These are phyloP conservation scores for Oryza brachyantha DNA, from an alignment of 176 grass and related monocot species.

Conservation along the genomic window DNA sequence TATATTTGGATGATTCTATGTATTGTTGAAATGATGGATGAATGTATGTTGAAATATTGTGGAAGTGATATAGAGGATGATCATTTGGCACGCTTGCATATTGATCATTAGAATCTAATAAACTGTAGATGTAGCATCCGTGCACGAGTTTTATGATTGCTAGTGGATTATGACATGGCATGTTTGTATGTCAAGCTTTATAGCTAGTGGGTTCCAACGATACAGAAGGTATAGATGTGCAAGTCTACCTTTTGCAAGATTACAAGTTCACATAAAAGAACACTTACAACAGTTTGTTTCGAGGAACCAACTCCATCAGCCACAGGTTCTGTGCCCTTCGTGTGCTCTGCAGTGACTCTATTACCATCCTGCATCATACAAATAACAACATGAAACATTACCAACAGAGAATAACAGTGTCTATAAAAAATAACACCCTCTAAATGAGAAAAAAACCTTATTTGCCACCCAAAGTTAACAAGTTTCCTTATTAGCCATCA, in stretches of 20 bases:
- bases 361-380: constrained; percentile 35
- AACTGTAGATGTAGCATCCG: too few species aligned
- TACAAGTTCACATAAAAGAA: background rate
- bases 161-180: too few species aligned
- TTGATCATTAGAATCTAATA: too few species aligned
- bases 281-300: constrained; percentile 39
- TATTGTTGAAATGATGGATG: too few species aligned
- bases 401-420: background rate
- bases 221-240: too few species aligned
- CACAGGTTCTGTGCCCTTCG: constrained; percentile 28
- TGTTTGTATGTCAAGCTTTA: too few species aligned
- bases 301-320: constrained; percentile 41
- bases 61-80: too few species aligned
- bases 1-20: too few species aligned
- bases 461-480: background rate
- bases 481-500: background rate
- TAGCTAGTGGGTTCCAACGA: too few species aligned
- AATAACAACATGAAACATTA: background rate
- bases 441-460: background rate
- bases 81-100: too few species aligned
- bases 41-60: too few species aligned
- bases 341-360: constrained; percentile 22
- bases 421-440: background rate
- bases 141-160: too few species aligned
- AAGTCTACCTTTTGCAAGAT: constrained; percentile 6